Evolutionary conservation across 1,139 yeast genomes (phyloP).

Genomic region (Saccharomyces hybrid): DNA sequence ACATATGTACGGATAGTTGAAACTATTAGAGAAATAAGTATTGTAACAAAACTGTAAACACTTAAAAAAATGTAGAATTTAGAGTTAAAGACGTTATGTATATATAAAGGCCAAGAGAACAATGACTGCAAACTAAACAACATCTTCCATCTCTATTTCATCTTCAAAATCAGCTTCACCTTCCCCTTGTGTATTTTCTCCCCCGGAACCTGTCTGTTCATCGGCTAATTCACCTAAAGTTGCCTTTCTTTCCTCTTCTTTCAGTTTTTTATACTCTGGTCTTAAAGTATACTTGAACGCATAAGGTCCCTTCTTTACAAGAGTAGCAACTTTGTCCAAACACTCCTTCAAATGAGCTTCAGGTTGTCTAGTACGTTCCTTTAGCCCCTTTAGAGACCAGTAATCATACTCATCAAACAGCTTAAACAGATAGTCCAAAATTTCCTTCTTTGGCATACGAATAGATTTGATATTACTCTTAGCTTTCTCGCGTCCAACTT

Average conservation of each 20-base stretch:
- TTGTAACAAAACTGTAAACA: not conserved
- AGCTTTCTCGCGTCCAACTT: slow-evolving; percentile 37
- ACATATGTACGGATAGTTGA: not conserved
- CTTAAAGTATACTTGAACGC: slow-evolving; percentile 84
- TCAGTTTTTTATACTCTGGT: slow-evolving; percentile 78
- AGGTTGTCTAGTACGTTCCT: slow-evolving; percentile 93
- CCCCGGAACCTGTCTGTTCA: slow-evolving; percentile 9
- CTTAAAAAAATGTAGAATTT: not conserved
- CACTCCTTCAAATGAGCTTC: slow-evolving; percentile 89
- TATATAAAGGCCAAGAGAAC: not conserved
- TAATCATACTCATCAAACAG: slow-evolving; percentile 92
- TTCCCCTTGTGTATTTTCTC: slow-evolving; percentile 18
- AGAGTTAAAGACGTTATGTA: slow-evolving; percentile 2
- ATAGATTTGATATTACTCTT: slow-evolving; percentile 63
- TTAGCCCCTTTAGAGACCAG: slow-evolving; percentile 91
- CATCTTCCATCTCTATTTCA: slow-evolving; percentile 39
- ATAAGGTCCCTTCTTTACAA: slow-evolving; percentile 92
- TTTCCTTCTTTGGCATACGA: slow-evolving; percentile 88
- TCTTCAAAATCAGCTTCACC: slow-evolving; percentile 33
- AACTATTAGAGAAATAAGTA: not conserved
- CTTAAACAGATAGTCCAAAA: slow-evolving; percentile 78
- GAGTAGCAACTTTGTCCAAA: slow-evolving; percentile 77
- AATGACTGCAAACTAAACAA: slow-evolving; percentile 18
- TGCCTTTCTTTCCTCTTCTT: slow-evolving; percentile 70
- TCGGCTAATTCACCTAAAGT: slow-evolving; percentile 51